Evolutionary conservation across 2,329 filamentous ascomycete species (phyloP), one percentile per base, ranked within the genome.

Genomic region (Sclerotinia sclerotiorum): DNA sequence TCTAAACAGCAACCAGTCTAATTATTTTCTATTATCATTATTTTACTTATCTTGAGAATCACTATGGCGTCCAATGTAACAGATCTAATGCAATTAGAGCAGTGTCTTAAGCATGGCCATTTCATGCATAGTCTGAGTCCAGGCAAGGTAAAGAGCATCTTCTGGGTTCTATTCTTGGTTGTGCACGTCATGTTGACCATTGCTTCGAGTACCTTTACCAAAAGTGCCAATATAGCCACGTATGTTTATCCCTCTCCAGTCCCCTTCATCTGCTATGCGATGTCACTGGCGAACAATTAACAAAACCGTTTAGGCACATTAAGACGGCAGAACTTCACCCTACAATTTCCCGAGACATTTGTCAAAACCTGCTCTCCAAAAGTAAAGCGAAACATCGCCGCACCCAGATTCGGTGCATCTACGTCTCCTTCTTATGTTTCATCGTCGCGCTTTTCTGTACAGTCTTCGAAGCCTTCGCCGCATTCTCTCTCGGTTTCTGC

Each of bases 381-480:
- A 61, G 58, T 61, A 61, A 61, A 61, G 42, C n/a, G 5, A 39
- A 42, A 15, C 65, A 67, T 3, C 62, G 69, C 21, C 42, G 44
- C 78, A 87, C 15, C 7, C 82, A 82, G 35, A 54, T 69, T 1
- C 68, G 69, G 17, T 73, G 70, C 69, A 80, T 87, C 54, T 74
- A 75, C 11, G 76, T 83, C 70, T 82, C 80, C 69, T 71, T 81
- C 21, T 73, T 75, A 5, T 84, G 84, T 70, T 82, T 85, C 27
- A 51, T 78, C 5, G 66, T 83, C 0, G 81, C 84, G 0, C 78
- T 82, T 5, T 77, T 77, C 49, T 78, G 82, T 19, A 79, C 85
- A 44, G 77, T 87, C 67, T 81, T 87, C 77, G 85, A 88, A 74
- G 83, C 83, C 17, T 87, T 83, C 58, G 73, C 73, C 1, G 54